These are phyloP conservation scores for Calonectria pauciramosa DNA, from an alignment of 2,329 filamentous ascomycete genomes.

Conservation along the genomic window DNA sequence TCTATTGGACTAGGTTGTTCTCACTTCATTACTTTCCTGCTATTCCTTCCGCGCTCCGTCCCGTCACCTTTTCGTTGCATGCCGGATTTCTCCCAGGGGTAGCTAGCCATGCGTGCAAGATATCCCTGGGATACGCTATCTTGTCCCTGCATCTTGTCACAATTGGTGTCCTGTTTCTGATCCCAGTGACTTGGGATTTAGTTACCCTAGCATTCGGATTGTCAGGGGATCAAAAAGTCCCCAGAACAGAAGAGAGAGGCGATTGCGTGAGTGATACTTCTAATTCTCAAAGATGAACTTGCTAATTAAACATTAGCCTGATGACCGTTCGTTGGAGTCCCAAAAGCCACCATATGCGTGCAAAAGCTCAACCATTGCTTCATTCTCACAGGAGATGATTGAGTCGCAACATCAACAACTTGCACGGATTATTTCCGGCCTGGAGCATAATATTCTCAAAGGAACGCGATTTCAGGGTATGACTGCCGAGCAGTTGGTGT, in stretches of 20 bases:
- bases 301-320: background rate
- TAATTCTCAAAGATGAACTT: background rate
- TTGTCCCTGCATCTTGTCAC: conserved; percentile 76
- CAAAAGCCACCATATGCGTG: background rate
- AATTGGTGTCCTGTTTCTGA: conserved; percentile 33
- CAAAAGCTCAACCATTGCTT: background rate
- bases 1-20: background rate
- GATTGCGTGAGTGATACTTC: background rate
- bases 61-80: conserved; percentile 34
- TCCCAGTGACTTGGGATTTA: conserved; percentile 27
- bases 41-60: background rate
- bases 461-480: background rate
- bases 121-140: conserved; percentile 75
- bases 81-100: conserved; percentile 72
- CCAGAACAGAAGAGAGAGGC: background rate
- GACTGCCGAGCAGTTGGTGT: background rate
- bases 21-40: background rate
- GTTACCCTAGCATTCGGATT: background rate
- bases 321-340: background rate
- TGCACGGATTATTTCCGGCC: background rate
- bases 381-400: background rate
- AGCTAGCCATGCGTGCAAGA: conserved; percentile 62
- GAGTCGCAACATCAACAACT: background rate
- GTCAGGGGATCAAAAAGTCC: background rate
- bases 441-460: background rate